Conservation (phyloP, 2,329 filamentous ascomycete genomes). For the Emmonsiellopsis sp. region DNA sequence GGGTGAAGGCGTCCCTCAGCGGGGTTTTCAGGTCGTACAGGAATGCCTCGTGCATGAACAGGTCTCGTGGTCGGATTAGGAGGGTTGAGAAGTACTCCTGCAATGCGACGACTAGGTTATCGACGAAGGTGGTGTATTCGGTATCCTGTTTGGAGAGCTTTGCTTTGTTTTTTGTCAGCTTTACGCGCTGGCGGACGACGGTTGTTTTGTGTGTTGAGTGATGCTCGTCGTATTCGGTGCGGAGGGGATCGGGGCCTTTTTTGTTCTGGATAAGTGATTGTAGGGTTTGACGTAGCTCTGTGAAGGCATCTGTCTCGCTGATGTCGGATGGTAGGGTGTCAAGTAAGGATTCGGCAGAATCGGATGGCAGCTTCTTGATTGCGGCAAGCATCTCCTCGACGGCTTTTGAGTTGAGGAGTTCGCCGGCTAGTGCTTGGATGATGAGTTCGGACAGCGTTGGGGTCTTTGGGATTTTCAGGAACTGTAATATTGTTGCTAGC, state of each 20-base stretch:
- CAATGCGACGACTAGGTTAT: slow-evolving; percentile 37
- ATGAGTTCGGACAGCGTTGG: slow-evolving; percentile 27
- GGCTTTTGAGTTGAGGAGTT: slow-evolving; percentile 42
- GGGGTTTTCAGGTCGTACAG: slow-evolving; percentile 50
- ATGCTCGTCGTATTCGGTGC: slow-evolving; percentile 66
- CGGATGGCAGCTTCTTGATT: slow-evolving; percentile 45
- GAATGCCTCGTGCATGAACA: slow-evolving; percentile 49
- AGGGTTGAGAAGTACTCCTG: slow-evolving; percentile 35
- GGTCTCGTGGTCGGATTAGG: slow-evolving; percentile 40
- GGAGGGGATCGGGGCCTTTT: slow-evolving; percentile 44
- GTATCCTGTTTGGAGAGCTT: slow-evolving; percentile 44
- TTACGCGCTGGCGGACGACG: slow-evolving; percentile 50
- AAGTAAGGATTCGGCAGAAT: slow-evolving; percentile 36
- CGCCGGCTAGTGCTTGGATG: slow-evolving; percentile 38
- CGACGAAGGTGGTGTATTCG: slow-evolving; percentile 46
- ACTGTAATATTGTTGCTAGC: slow-evolving; percentile 19
- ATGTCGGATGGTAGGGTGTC: slow-evolving; percentile 24
- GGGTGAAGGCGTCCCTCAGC: slow-evolving; percentile 48
- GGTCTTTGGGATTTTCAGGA: slow-evolving; percentile 22
- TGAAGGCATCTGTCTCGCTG: slow-evolving; percentile 23
- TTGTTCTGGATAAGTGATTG: slow-evolving; percentile 38
- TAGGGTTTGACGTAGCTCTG: slow-evolving; percentile 36
- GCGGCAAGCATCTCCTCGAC: slow-evolving; percentile 44
- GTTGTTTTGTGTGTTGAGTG: slow-evolving; percentile 47
- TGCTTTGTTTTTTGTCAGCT: slow-evolving; percentile 48